Evolutionary conservation across 208 protist genomes (phyloP), one percentile per base, ranked within the genome.

Genomic region (Wallacemonas collosoma): DNA sequence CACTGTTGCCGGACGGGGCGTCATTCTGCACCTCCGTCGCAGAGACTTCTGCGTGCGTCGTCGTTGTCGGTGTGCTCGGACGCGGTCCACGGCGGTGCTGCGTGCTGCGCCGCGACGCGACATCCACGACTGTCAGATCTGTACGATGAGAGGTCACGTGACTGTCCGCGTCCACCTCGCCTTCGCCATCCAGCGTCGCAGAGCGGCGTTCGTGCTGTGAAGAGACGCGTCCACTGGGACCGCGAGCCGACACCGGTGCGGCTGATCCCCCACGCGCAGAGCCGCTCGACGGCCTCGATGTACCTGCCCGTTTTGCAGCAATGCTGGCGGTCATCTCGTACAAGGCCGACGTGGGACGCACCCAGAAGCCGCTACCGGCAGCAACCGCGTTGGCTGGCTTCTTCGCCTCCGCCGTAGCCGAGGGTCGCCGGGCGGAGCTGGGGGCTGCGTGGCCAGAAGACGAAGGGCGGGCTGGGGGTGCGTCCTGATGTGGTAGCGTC

Each of bases 261-360:
- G 45, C 45, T 14, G 45, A 6, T 6, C 45, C 45, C 12, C 45
- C 26, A 26, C 26, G 26, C 26, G 26, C 26, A 26, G 26, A 26
- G 26, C 26, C 0, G 26, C 26, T 26, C 45, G 45, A 50, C 45
- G 45, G 45, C 45, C 45, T 50, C 45, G 68, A 56, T 50, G 72
- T 41, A 48, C 80, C 73, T 36, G 73, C 80, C 57, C 82, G 82
- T 67, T 90, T 90, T 5, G 85, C 85, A 6, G 79, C 81, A 55
- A 87, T 90, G 75, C 85, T 90, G 12, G 78, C 80, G 17, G 85
- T 90, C 85, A 83, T 85, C 64, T 82, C 85, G 66, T 86, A 90
- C 63, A 84, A 72, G 35, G 85, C 81, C n/a, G 76, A 83, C 38
- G 73, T 68, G 12, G 85, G 85, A 9, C 85, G 78, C 9, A 90